Conservation (phyloP, 129 eudicot species). For the Arctium minus region DNA sequence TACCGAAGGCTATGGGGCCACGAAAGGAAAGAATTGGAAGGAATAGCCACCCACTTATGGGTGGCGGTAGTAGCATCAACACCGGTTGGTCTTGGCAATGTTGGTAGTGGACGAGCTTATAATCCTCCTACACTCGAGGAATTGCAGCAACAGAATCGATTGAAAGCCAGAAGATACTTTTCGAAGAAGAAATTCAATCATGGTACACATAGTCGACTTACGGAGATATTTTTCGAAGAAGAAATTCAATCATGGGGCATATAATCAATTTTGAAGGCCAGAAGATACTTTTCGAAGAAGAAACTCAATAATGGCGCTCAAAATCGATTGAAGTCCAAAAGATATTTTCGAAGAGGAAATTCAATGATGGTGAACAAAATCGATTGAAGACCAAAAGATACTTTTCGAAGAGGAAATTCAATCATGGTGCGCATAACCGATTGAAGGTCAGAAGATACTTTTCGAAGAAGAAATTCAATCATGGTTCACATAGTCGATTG, state of each 20-base stretch:
- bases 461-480: slow-evolving; percentile 53
- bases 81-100: neutral
- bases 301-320: too few species aligned
- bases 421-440: neutral
- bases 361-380: slow-evolving; percentile 34
- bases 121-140: slow-evolving; percentile 49
- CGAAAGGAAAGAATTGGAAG: slow-evolving; percentile 45
- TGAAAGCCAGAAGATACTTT: slow-evolving; percentile 55
- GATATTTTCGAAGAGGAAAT: too few species aligned
- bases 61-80: slow-evolving; percentile 11
- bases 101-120: slow-evolving; percentile 29
- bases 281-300: too few species aligned
- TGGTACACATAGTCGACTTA: neutral
- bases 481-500: too few species aligned
- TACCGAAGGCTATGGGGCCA: slow-evolving; percentile 30
- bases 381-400: slow-evolving; percentile 54
- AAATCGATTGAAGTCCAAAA: too few species aligned
- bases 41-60: slow-evolving; percentile 18
- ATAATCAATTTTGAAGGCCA: slow-evolving; percentile 30
- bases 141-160: slow-evolving; percentile 64
- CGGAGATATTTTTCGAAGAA: too few species aligned
- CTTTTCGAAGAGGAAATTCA: slow-evolving; percentile 56
- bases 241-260: too few species aligned
- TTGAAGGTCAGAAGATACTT: slow-evolving; percentile 8
- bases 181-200: slow-evolving; percentile 53